Evolutionary conservation across 805 yeast genomes (phyloP), one percentile per base, ranked within the genome.

Genomic region (Ogataea corticis): DNA sequence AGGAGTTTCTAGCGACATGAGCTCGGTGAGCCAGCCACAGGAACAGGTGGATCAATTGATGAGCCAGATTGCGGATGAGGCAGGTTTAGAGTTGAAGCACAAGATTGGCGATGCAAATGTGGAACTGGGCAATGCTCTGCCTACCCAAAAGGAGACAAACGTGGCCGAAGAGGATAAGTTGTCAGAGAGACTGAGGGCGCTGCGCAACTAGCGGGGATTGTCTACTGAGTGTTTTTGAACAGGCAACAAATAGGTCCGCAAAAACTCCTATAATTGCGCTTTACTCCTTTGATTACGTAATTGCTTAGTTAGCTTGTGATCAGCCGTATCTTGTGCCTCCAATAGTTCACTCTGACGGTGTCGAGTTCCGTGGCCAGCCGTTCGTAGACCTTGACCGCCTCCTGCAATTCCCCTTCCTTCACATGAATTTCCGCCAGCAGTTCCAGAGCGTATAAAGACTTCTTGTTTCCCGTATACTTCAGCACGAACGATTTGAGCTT

Each of bases 41-140:
- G 98, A 92, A 46, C 94, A 91, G 52, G 99, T 92, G 29, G 97
- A 94, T 61, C 78, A 85, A 49, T 72, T 92, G 61, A 78, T 92
- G 87, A 89, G 76, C 60, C 89, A 87, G 64, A 91, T 94, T 13
- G 98, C 98, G 0, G 98, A 92, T 63, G 98, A 92, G 63, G 97
- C 97, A 0, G 99, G 99, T 2, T 72, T 94, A 34, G 98, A 94
- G 63, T 74, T 91, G 72, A 83, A 84, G 57, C 97, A 91, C 57
- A 85, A 88, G 41, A 79, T 95, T 51, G 67, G 66, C 16, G 86
- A 80, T 50, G 80, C 89, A 13, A 71, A 77, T 56, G 78, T 80
- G 1, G 76, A 73, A 11, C 56, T 74, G 2, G 74, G 77, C 12
- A 69, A 74, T 6, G 64, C 68, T 10, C 56, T 75, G 13, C 63